Evolutionary conservation across 2,329 filamentous ascomycete species (phyloP).

Genomic region (Fusarium kyushuense): DNA sequence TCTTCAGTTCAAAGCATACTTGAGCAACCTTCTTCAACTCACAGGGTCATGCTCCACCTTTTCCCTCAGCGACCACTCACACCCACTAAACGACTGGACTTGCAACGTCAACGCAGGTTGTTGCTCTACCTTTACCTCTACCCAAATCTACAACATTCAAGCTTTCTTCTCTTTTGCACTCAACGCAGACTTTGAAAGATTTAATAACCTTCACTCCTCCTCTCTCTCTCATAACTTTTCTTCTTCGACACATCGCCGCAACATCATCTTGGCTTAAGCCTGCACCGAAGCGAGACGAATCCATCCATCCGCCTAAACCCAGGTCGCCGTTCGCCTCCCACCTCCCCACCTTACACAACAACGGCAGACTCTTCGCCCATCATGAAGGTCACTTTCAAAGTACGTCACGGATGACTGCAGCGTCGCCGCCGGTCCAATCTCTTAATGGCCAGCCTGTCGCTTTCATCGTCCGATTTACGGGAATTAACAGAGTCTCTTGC

Average conservation of each 20-base stretch:
- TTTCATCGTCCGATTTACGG: not conserved
- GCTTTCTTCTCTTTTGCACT: slow-evolving; percentile 35
- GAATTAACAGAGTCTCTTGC: slow-evolving; percentile 33
- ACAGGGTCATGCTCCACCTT: slow-evolving; percentile 30
- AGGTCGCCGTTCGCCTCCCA: slow-evolving; percentile 40
- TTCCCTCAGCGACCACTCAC: slow-evolving; percentile 17
- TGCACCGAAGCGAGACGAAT: slow-evolving; percentile 24
- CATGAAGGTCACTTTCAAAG: slow-evolving; percentile 78
- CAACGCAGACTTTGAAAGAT: slow-evolving; percentile 20
- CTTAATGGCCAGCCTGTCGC: not conserved
- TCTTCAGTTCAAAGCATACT: slow-evolving; percentile 11
- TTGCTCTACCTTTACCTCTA: slow-evolving; percentile 1
- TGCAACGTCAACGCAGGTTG: slow-evolving; percentile 41
- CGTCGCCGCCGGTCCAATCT: not conserved
- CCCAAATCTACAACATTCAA: not conserved
- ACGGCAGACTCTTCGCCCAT: slow-evolving; percentile 59
- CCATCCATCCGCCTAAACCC: slow-evolving; percentile 12
- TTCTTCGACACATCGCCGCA: slow-evolving; percentile 7
- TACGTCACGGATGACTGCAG: slow-evolving; percentile 52
- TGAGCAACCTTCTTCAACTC: slow-evolving; percentile 25
- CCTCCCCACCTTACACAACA: slow-evolving; percentile 43
- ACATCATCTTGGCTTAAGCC: slow-evolving; percentile 18
- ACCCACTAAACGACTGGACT: slow-evolving; percentile 7
- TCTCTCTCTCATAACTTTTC: slow-evolving; percentile 1
- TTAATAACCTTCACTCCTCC: slow-evolving; percentile 12